Base-by-base conservation (phyloP, 768 basidiomycete genomes). In the Termitomyces bulborhizus region DNA sequence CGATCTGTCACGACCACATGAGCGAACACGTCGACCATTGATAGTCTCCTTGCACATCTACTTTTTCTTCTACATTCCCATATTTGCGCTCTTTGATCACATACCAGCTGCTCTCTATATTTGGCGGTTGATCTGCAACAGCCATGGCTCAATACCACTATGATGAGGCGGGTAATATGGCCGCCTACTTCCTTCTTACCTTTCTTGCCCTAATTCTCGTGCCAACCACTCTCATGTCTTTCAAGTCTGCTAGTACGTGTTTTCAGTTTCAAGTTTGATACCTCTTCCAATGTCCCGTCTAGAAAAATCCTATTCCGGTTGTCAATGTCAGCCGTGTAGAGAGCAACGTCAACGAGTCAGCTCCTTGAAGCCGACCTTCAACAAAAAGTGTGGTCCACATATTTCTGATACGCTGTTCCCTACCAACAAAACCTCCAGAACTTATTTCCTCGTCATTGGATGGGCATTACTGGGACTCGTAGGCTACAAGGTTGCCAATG, bases 141-240 rank as follows among this genome's bases (percentile, higher is more conserved):
- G 47, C 65, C 65, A 62, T 90, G 89, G 87, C 86, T 61, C 82
- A 86, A 61, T 91, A 92, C 73, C 78, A 84, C 71, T 93, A 93
- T 68, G 90, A 93, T 70, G 90, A 92, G 75, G 79, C 80, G 46
- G 90, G 91, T 60, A 84, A 83, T 60, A 87, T 93, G 87, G 89
- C 90, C 64, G 80, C 84, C 37, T 98, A 94, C 74, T 98, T 98
- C 71, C 71, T 93, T 57, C 83, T 98, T 53, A 92, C 93, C 7
- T 86, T 97, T 68, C 85, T 98, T 60, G 83, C 85, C 54, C 78
- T 98, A 61, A 65, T 93, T 43, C 83, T 98, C 56, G 69, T 92
- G 36, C 96, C 96, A 0, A 69, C 89, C 58, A 89, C 93, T 1
- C 57, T 89, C 44, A 70, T 84, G 0, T 66, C 79, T 18, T 62